Evolutionary conservation across 495 filamentous ascomycete genomes (phyloP), one percentile per base, ranked within the genome.

Genomic region (Penicillium waksmanii): DNA sequence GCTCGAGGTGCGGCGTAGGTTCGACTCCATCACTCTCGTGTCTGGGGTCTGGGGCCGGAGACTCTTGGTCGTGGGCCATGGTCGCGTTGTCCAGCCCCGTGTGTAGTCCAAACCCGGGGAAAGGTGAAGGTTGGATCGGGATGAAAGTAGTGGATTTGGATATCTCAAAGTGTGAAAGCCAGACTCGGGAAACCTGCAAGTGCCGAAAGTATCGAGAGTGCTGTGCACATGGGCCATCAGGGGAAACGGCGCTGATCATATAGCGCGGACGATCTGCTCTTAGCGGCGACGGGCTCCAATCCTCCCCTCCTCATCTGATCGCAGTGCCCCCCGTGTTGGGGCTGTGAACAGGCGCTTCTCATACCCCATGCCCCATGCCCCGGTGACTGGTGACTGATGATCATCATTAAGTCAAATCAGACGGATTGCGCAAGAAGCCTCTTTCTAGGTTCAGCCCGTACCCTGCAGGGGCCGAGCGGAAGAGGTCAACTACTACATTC

Each of bases 161-260:
- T 18, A 46, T 23, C 5, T 31, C n/a, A 33, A 53, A 19, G n/a
- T 56, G 17, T 10, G 19, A 31, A 44, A 33, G 36, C 19, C 11
- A 21, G 35, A 35, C 17, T 44, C 8, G 27, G 9, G n/a, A n/a
- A 44, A 18, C 42, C 3, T 44, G 42, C 17, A 17, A 44, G n/a
- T 44, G 17, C 42, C 42, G 42, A 34, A 54, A 42, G 13, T 31
- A 27, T 44, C 44, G 27, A 31, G 17, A 31, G 23, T 51, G 23
- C 23, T 23, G 23, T 23, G 55, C 51, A 60, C 55, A 61, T 62
- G 44, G 58, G 19, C 63, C 51, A 59, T 66, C 60, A 68, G 62
- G 62, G 65, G 67, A 58, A 57, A 46, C 53, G 47, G 51, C 48
- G 66, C 42, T 53, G 65, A 70, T 68, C 67, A 70, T 67, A 66